Evolutionary conservation across 1,284 basidiomycete genomes (phyloP).

Genomic region (Cronartium quercuum): DNA sequence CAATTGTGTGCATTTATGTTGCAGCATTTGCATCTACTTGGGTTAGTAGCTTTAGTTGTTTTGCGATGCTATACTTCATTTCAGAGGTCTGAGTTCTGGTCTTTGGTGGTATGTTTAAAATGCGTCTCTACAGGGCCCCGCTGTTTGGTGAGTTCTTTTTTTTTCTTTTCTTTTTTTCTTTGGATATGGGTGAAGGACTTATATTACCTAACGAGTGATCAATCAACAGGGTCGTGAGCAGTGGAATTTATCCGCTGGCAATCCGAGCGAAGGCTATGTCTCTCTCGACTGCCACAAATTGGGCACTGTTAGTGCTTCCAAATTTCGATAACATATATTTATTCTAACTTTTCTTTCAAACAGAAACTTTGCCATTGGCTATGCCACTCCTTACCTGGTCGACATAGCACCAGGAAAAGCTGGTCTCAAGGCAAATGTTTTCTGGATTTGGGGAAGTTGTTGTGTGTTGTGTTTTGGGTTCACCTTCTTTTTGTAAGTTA

Average conservation of each 20-base stretch:
- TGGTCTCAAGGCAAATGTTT: background rate
- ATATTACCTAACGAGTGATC: background rate
- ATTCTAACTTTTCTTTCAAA: background rate
- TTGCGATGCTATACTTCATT: background rate
- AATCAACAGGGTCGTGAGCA: background rate
- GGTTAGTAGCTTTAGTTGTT: background rate
- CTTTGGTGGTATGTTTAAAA: background rate
- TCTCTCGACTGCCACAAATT: background rate
- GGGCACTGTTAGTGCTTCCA: background rate
- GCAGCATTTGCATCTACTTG: background rate
- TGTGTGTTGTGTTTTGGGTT: background rate
- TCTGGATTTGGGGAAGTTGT: background rate
- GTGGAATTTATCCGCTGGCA: background rate
- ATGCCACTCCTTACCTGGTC: background rate
- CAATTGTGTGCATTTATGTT: background rate
- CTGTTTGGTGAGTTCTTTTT: background rate
- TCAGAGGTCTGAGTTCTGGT: slow-evolving; percentile 13
- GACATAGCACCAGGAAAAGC: background rate
- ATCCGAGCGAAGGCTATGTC: background rate
- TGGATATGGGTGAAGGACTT: background rate
- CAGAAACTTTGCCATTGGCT: background rate
- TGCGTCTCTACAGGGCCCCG: background rate
- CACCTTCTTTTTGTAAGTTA: background rate
- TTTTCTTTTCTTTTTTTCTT: background rate
- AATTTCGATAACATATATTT: background rate